phyloP scores from a whole-genome alignment of 768 basidiomycete genomes.

The Russula vinacea region DNA sequence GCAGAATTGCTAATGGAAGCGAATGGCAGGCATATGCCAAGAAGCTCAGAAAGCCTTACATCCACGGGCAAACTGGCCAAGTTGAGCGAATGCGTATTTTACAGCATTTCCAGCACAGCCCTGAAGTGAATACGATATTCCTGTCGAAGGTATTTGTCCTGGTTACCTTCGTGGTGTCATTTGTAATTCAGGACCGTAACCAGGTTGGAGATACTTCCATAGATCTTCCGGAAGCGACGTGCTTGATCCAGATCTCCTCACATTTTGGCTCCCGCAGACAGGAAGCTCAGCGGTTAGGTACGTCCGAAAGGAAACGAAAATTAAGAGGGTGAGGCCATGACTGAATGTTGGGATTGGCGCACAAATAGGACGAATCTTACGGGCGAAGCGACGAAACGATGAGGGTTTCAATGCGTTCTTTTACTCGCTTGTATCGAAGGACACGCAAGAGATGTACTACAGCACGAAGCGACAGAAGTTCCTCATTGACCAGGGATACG shows the following conservation, averaged over 20 bases:
- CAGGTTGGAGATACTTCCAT: conserved; percentile 98
- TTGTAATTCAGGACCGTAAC: conserved; percentile 15
- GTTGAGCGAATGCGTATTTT: conserved; percentile 94
- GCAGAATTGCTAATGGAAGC: neutral
- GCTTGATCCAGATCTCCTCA: conserved; percentile 98
- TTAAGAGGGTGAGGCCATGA: neutral
- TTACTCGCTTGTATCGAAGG: conserved; percentile 97
- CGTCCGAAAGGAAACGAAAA: conserved; percentile 28
- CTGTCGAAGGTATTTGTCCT: conserved; percentile 69
- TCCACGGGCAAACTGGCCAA: conserved; percentile 93
- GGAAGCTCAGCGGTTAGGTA: conserved; percentile 94
- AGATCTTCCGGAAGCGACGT: conserved; percentile 97
- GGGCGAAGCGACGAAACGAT: conserved; percentile 96
- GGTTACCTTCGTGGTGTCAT: conserved; percentile 23
- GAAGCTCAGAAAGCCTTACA: conserved; percentile 89
- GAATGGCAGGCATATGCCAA: conserved; percentile 78
- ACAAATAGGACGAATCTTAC: conserved; percentile 79
- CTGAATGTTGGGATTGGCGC: neutral
- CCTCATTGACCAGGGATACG: conserved; percentile 97
- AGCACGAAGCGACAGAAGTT: conserved; percentile 99
- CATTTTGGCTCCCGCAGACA: conserved; percentile 98
- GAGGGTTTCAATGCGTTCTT: conserved; percentile 99
- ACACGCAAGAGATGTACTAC: conserved; percentile 99
- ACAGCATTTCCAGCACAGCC: conserved; percentile 93
- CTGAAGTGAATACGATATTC: conserved; percentile 96